Evolutionary conservation across 345 rosid species (phyloP), one percentile per base, ranked within the genome.

Genomic region (Brassica juncea): DNA sequence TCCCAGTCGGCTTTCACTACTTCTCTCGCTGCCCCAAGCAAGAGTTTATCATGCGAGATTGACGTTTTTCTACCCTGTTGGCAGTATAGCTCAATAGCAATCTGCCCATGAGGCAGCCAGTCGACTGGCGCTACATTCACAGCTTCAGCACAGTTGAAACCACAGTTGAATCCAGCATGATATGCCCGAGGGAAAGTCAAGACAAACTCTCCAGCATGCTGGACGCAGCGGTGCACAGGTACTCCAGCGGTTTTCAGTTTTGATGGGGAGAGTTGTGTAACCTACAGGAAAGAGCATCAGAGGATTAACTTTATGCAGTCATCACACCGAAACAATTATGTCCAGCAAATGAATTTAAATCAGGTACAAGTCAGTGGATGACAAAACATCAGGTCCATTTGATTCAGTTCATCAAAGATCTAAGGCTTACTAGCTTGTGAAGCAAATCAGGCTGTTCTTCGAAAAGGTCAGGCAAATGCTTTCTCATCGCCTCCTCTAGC

Each of bases 21-120:
- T 82, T 93, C 99, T 84, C 99, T 96, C 68, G 99, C 98, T 8
- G 99, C 99, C 74, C 99, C 99, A 77, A 96, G 97, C 91, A 93
- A 84, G 63, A 92, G 72, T 85, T 90, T 96, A 84, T 96, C 99
- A 83, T 96, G 97, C 49, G 99, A 96, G 70, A 96, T 88, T 70
- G 99, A 96, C 76, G 99, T 96, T 82, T 88, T 93, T 62, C 99
- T 85, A 77, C 95, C 88, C 85, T 96, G 99, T 57, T 88, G 89
- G 34, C 93, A 83, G 80, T 96, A 96, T 64, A 90, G 84, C 84
- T 93, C 97, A 73, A 92, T 86, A 69, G 99, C 97, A 84, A 82
- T 85, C 87, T 90, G 97, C 59, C 99, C 99, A 84, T 96, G 98
- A 37, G 98, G 95, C 76, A 93, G 82, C 99, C 99, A 96, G 77